These are phyloP conservation scores for Cladosporium sphaerospermum DNA, from an alignment of 2,329 filamentous ascomycete species.

Conservation along the genomic window DNA sequence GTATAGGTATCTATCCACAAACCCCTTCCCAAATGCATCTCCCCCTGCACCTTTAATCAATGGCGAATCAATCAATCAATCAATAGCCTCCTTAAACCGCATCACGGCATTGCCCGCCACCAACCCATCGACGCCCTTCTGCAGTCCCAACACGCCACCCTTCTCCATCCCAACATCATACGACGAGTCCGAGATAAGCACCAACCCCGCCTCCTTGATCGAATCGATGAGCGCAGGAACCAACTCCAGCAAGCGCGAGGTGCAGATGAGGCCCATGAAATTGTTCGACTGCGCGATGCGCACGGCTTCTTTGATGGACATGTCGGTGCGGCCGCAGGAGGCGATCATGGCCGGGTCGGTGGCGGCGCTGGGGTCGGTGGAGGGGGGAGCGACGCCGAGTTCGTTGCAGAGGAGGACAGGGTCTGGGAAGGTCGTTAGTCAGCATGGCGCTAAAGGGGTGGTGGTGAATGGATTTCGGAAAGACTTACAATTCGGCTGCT, in stretches of 20 bases:
- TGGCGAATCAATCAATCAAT: constrained; percentile 22
- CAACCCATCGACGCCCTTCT: constrained; percentile 80
- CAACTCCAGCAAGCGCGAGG: constrained; percentile 78
- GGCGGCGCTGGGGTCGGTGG: constrained; percentile 9
- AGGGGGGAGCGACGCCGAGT: constrained; percentile 40
- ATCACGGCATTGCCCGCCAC: constrained; percentile 81
- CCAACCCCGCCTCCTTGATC: constrained; percentile 89
- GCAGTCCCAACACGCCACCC: constrained; percentile 52
- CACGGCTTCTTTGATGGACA: constrained; percentile 91
- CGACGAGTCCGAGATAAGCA: constrained; percentile 79
- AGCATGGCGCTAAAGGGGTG: not conserved
- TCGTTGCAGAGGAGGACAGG: constrained; percentile 95
- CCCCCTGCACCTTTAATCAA: too few relatives aligned
- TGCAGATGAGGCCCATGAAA: constrained; percentile 94
- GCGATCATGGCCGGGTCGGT: constrained; percentile 31
- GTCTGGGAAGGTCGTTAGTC: constrained; percentile 42
- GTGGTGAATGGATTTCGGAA: not conserved
- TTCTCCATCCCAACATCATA: constrained; percentile 17
- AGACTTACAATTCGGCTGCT: constrained; percentile 82
- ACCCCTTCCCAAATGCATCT: too few relatives aligned
- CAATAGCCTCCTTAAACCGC: constrained; percentile 84
- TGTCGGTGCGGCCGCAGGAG: constrained; percentile 64
- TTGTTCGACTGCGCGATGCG: constrained; percentile 92
- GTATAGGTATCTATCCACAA: too few relatives aligned
- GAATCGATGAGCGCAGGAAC: constrained; percentile 87